phyloP scores from a whole-genome alignment of 805 yeast species.

The Cyberlindnera maclurae region DNA sequence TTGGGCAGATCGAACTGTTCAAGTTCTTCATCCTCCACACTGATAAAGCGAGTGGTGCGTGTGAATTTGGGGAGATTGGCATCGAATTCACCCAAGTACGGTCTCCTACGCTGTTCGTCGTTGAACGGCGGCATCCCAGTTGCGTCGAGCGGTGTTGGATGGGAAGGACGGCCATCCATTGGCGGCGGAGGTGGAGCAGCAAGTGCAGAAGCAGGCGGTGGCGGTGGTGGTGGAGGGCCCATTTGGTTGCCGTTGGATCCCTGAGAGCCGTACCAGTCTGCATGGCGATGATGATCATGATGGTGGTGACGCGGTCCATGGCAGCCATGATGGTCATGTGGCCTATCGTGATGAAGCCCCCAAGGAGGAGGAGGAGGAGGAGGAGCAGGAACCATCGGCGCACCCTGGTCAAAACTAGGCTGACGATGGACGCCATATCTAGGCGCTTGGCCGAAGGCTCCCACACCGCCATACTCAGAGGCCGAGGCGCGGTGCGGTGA shows the following conservation, averaged over 20 bases:
- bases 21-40: slow-evolving; percentile 26
- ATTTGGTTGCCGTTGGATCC: not conserved
- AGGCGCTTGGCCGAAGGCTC: not conserved
- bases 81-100: slow-evolving; percentile 1
- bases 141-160: slow-evolving; percentile 3
- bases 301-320: slow-evolving; percentile 5
- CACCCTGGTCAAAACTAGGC: not conserved
- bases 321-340: slow-evolving; percentile 1
- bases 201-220: not conserved
- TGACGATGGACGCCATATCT: not conserved
- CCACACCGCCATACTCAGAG: not conserved
- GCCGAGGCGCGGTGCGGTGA: not conserved
- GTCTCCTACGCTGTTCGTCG: slow-evolving; percentile 6
- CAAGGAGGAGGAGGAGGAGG: slow-evolving; percentile 1
- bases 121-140: slow-evolving; percentile 1
- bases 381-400: not conserved
- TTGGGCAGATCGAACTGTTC: slow-evolving; percentile 31
- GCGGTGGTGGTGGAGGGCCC: slow-evolving; percentile 2
- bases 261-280: not conserved
- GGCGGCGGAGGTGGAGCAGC: slow-evolving; percentile 2
- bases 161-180: not conserved
- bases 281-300: slow-evolving; percentile 1
- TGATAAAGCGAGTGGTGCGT: slow-evolving; percentile 7
- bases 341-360: slow-evolving; percentile 1
- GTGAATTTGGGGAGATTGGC: slow-evolving; percentile 10